Evolutionary conservation across 768 basidiomycete species (phyloP).

Genomic region (Mycena kentingensis): DNA sequence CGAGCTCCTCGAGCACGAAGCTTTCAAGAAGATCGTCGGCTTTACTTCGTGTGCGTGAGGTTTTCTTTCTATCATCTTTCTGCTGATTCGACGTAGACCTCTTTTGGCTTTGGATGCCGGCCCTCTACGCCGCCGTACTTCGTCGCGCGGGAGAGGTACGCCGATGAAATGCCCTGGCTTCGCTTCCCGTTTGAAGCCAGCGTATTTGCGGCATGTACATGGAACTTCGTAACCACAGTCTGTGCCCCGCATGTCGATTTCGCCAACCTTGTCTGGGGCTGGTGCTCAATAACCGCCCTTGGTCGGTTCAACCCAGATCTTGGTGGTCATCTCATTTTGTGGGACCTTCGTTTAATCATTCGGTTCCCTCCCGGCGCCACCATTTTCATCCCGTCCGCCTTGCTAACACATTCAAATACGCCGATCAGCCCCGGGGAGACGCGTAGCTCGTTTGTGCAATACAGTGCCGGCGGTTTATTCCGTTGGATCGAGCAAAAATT

Average conservation of each 20-base stretch:
- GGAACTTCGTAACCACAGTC: conserved; percentile 30
- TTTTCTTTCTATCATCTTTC: too few species aligned
- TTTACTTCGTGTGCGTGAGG: background rate
- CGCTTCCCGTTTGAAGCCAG: background rate
- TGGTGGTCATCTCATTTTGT: conserved; percentile 30
- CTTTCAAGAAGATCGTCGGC: background rate
- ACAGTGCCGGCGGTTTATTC: too few species aligned
- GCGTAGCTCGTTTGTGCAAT: too few species aligned
- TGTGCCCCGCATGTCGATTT: conserved; percentile 26
- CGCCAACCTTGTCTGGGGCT: conserved; percentile 28
- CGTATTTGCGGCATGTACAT: conserved; percentile 26
- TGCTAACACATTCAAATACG: too few species aligned
- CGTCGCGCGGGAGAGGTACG: too few species aligned
- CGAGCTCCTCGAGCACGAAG: background rate
- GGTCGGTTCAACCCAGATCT: conserved; percentile 25
- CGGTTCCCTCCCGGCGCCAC: conserved; percentile 27
- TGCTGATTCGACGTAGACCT: too few species aligned
- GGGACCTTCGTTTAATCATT: conserved; percentile 23
- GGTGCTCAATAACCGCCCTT: conserved; percentile 29
- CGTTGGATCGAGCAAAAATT: too few species aligned
- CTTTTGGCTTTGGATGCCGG: too few species aligned
- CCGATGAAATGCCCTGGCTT: background rate
- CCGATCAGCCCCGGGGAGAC: too few species aligned
- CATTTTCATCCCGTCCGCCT: conserved; percentile 28
- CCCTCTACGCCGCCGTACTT: too few species aligned